A percentile compares a stretch with the other conserved stretches of the same genome.
These are phyloP conservation scores for Mucor piriformis DNA, from an alignment of 371 early-diverging fungal genomes.

Conservation along the genomic window DNA sequence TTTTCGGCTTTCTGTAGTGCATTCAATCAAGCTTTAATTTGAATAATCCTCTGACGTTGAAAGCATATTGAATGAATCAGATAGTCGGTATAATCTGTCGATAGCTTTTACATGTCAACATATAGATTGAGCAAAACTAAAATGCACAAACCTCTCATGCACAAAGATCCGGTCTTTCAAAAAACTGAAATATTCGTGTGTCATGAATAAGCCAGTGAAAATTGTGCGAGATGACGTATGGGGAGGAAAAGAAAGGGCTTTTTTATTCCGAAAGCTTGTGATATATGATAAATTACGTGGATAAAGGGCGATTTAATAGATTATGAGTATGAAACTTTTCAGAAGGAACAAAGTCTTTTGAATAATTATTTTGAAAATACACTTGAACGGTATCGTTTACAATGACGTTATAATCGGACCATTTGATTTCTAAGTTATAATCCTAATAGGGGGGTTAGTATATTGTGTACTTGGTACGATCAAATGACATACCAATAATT, in stretches of 20 bases:
- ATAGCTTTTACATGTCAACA: too few species aligned
- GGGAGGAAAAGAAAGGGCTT: neutral
- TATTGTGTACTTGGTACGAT: neutral
- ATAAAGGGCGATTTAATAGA: neutral
- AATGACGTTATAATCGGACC: constrained; percentile 9
- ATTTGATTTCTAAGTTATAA: constrained; percentile 20
- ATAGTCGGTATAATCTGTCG: too few species aligned
- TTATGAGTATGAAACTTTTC: neutral
- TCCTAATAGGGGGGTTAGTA: constrained; percentile 6
- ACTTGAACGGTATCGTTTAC: constrained; percentile 8
- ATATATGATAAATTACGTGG: neutral
- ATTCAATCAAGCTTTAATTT: too few species aligned
- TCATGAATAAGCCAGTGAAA: neutral
- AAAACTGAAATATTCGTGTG: too few species aligned
- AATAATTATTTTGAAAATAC: neutral
- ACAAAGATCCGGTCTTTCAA: too few species aligned
- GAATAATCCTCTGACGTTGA: too few species aligned
- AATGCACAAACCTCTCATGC: too few species aligned
- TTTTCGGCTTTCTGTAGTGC: too few species aligned
- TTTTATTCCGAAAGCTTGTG: neutral
- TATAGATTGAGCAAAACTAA: too few species aligned
- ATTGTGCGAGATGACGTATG: neutral
- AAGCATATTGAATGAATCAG: too few species aligned
- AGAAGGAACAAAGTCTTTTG: too few species aligned
- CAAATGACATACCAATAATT: constrained; percentile 49